These are phyloP conservation scores for Cyclotella atomus DNA, from an alignment of 108 stramenopile genomes.

Conservation along the genomic window DNA sequence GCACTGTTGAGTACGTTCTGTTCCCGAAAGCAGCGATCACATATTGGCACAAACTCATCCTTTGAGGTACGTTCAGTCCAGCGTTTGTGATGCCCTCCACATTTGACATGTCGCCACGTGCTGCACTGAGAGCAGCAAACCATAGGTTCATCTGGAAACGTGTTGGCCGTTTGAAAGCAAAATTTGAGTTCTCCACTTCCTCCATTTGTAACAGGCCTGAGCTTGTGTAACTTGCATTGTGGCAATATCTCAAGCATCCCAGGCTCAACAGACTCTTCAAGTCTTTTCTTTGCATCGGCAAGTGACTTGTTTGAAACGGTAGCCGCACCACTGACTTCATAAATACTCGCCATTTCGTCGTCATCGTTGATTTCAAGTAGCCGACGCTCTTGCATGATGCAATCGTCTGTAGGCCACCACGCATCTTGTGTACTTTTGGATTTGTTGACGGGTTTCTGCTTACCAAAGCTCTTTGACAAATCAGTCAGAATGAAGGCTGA, in stretches of 20 bases:
- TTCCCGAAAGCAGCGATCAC: constrained; percentile 80
- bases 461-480: neutral
- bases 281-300: constrained; percentile 23
- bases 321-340: constrained; percentile 32
- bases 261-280: constrained; percentile 60
- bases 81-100: constrained; percentile 84
- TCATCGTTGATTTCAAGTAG: constrained; percentile 33
- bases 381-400: constrained; percentile 66
- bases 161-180: constrained; percentile 83
- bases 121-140: constrained; percentile 86
- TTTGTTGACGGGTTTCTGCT: neutral
- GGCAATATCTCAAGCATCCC: constrained; percentile 85
- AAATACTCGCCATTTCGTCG: constrained; percentile 51
- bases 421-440: constrained; percentile 26
- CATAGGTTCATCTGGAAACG: constrained; percentile 74
- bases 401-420: constrained; percentile 76
- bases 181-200: constrained; percentile 69
- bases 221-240: constrained; percentile 72
- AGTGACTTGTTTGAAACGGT: constrained; percentile 27
- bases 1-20: constrained; percentile 46
- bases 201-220: constrained; percentile 31
- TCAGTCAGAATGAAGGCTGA: neutral
- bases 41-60: constrained; percentile 59
- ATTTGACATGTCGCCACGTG: constrained; percentile 86
- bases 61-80: constrained; percentile 57